Evolutionary conservation across 352 stramenopile genomes (phyloP), one percentile per base, ranked within the genome.

Genomic region (Phytopythium chamaehyphon): DNA sequence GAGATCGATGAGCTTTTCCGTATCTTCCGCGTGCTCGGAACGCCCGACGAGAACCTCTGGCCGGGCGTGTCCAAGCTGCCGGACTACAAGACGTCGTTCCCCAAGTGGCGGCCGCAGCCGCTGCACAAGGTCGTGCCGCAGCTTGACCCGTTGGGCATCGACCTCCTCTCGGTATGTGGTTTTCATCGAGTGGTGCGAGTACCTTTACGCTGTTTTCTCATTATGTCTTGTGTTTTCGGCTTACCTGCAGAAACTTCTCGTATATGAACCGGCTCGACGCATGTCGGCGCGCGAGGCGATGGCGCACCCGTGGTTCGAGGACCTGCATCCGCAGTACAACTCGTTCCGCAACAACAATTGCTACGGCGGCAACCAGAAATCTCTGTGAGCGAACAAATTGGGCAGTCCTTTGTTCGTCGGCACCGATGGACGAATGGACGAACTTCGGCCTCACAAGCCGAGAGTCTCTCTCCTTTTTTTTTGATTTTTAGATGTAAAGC

Each of bases 1-100:
- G 97, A 99, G 73, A 99, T 99, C 66, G 97, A 99, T 66, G 93
- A 99, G 64, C 73, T 99, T 23, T 99, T 98, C 70, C 97, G 98
- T 42, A 99, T 99, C 53, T 99, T 99, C 69, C 75, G 81, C 14
- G 90, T 97, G 26, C 66, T 99, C 6, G 98, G 97, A 23, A 99
- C 98, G 10, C 98, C 98, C 0, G 96, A 94, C 51, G 97, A 99
- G 65, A 62, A 83, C 33, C 74, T 93, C 18, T 99, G 97, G 98
- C 95, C 95, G 4, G 96, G 96, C 31, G 96, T 99, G 1, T 98
- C 95, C 10, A 83, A 82, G 19, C 69, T 99, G 35, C 96, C 95
- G 1, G 97, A 99, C 69, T 99, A 98, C 86, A 99, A 99, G 66
- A 83, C 83, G 36, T 77, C 78, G 21, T 99, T 99, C 66, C 97